Conservation (phyloP, 2,329 filamentous ascomycete species). For the Colletotrichum eleusines region DNA sequence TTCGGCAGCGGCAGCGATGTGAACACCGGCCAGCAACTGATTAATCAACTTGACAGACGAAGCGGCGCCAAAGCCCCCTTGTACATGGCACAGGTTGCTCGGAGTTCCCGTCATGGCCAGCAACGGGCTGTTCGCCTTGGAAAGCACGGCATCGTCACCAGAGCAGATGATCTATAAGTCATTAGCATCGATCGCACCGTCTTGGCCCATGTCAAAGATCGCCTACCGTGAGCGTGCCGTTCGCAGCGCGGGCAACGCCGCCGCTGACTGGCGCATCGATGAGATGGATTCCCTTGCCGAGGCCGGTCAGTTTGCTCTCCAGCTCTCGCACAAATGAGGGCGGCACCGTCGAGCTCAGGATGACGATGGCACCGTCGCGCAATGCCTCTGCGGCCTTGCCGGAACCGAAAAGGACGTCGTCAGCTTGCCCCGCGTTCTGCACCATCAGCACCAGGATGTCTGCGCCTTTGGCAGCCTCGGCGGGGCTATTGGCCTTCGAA, state of each 20-base stretch:
- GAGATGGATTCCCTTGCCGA: constrained; percentile 47
- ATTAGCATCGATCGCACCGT: constrained; percentile 12
- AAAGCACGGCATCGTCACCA: constrained; percentile 44
- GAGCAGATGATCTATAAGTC: constrained; percentile 50
- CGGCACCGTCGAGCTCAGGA: constrained; percentile 53
- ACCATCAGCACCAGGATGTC: constrained; percentile 53
- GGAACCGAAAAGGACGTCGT: constrained; percentile 49
- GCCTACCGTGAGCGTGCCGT: constrained; percentile 52
- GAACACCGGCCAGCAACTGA: constrained; percentile 68
- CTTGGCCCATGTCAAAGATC: background rate
- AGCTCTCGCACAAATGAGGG: constrained; percentile 48
- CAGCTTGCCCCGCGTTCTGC: constrained; percentile 51
- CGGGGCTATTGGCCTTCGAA: constrained; percentile 45
- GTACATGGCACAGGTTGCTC: constrained; percentile 58
- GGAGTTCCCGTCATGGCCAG: constrained; percentile 49
- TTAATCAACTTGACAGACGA: constrained; percentile 70
- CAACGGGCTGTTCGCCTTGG: constrained; percentile 46
- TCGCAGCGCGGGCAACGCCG: constrained; percentile 52
- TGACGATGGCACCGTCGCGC: constrained; percentile 47
- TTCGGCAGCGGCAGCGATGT: constrained; percentile 67
- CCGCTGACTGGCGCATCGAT: constrained; percentile 55
- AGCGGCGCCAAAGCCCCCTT: constrained; percentile 64
- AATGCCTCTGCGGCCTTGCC: constrained; percentile 47
- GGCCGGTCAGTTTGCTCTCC: constrained; percentile 41
- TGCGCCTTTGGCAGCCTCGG: constrained; percentile 47